Evolutionary conservation across 1,284 basidiomycete species (phyloP).

Genomic region (Lentinula novae-zelandiae): DNA sequence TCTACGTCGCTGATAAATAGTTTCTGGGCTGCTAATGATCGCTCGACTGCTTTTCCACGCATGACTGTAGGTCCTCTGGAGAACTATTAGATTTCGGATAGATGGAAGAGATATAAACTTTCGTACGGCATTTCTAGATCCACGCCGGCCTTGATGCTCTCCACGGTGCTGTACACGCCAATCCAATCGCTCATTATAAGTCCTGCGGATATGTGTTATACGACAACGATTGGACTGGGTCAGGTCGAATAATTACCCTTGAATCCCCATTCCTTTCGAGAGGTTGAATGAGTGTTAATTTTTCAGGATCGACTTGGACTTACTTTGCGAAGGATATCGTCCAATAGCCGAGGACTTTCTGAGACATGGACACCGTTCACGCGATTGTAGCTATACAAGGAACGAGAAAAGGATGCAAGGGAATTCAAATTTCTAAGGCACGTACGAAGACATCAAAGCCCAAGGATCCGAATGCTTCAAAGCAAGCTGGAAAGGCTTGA

Average conservation of each 20-base stretch:
- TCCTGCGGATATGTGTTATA: constrained; percentile 19
- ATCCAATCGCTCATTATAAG: constrained; percentile 51
- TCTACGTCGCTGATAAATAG: constrained; percentile 36
- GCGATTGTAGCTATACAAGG: constrained; percentile 40
- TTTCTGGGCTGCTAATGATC: constrained; percentile 37
- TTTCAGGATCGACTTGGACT: background rate
- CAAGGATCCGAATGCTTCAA: constrained; percentile 41
- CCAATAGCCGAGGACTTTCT: constrained; percentile 39
- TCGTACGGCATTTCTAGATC: constrained; percentile 56
- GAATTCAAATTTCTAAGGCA: background rate
- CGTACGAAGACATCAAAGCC: constrained; percentile 42
- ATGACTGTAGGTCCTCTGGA: constrained; percentile 40
- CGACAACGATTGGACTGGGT: background rate
- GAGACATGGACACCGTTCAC: constrained; percentile 49
- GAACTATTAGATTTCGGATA: background rate
- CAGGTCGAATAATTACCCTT: constrained; percentile 23
- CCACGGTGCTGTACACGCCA: constrained; percentile 46
- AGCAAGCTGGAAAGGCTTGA: constrained; percentile 44
- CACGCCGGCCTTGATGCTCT: constrained; percentile 51
- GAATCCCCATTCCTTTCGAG: constrained; percentile 39
- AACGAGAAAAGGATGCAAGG: background rate
- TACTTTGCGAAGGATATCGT: constrained; percentile 43
- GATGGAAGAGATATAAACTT: background rate
- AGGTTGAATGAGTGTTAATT: background rate
- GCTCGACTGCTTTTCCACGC: constrained; percentile 39